Evolutionary conservation across 805 yeast genomes (phyloP).

Genomic region (Zygoascus flipseniorum): DNA sequence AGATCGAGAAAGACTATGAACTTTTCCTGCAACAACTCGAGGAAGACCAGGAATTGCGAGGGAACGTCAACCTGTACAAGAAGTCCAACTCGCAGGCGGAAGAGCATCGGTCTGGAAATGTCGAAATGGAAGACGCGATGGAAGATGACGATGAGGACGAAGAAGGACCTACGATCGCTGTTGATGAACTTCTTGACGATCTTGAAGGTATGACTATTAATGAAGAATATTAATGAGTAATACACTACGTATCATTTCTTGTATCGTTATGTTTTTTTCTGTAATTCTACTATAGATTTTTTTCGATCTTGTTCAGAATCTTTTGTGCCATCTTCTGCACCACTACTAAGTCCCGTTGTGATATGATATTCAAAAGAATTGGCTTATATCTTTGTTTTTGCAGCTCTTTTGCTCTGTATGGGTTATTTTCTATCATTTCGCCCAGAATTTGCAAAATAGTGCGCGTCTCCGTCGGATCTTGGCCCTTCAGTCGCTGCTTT

Average conservation of each 20-base stretch:
- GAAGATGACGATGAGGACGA: constrained; percentile 37
- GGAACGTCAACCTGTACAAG: constrained; percentile 82
- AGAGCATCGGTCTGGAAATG: constrained; percentile 13
- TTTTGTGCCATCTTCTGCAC: neutral
- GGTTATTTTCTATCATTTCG: neutral
- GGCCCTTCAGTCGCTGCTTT: neutral
- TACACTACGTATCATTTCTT: neutral
- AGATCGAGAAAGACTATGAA: constrained; percentile 93
- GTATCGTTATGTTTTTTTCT: neutral
- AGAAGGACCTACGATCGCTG: constrained; percentile 79
- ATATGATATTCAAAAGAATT: neutral
- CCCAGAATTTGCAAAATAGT: neutral
- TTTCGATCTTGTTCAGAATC: neutral
- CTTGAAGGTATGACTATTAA: constrained; percentile 87
- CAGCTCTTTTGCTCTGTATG: neutral
- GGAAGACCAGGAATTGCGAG: constrained; percentile 92
- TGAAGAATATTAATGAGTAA: constrained; percentile 1
- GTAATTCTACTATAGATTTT: neutral
- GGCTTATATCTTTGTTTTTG: neutral
- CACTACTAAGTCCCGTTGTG: neutral
- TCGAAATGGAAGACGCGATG: constrained; percentile 11
- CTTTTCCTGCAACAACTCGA: constrained; percentile 93
- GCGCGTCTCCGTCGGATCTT: neutral
- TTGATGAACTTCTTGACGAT: constrained; percentile 91
- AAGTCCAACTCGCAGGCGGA: constrained; percentile 30